phyloP scores from a whole-genome alignment of 2,329 filamentous ascomycete genomes.

The Paraphoma chrysanthemicola region DNA sequence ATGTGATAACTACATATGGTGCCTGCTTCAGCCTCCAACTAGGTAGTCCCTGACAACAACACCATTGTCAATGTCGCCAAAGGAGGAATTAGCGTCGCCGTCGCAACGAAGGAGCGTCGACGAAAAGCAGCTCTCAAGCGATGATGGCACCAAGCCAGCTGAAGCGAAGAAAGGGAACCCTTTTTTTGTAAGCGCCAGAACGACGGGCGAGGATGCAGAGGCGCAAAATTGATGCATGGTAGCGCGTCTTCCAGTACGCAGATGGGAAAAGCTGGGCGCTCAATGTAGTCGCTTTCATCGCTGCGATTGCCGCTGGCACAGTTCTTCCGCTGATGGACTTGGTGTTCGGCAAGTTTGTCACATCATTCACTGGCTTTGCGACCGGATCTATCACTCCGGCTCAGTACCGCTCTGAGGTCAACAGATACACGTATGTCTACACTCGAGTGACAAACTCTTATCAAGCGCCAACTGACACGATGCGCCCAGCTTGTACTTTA shows the following conservation, averaged over 20 bases:
- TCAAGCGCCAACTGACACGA: neutral
- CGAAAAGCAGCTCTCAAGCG: slow-evolving; percentile 4
- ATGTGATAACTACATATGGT: no score
- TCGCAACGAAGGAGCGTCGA: slow-evolving; percentile 8
- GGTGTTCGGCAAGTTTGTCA: slow-evolving; percentile 60
- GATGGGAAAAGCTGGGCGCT: slow-evolving; percentile 40
- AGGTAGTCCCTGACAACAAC: no score
- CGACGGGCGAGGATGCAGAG: neutral
- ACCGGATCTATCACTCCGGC: slow-evolving; percentile 39
- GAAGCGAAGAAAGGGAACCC: slow-evolving; percentile 23
- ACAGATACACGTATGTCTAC: slow-evolving; percentile 40
- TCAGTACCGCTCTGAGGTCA: slow-evolving; percentile 48
- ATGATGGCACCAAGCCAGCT: slow-evolving; percentile 10
- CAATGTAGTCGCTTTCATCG: slow-evolving; percentile 39
- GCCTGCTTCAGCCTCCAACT: no score
- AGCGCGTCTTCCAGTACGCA: slow-evolving; percentile 48
- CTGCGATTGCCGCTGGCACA: slow-evolving; percentile 53
- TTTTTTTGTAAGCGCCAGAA: slow-evolving; percentile 30
- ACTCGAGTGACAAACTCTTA: no score
- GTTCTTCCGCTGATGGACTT: slow-evolving; percentile 59
- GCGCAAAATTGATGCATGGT: slow-evolving; percentile 11
- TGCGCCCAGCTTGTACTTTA: slow-evolving; percentile 65
- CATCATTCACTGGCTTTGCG: slow-evolving; percentile 53
- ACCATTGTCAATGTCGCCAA: slow-evolving; percentile 10
- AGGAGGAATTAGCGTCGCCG: slow-evolving; percentile 9